Evolutionary conservation across 2,329 filamentous ascomycete species (phyloP).

Genomic region (Fusarium hainanense): DNA sequence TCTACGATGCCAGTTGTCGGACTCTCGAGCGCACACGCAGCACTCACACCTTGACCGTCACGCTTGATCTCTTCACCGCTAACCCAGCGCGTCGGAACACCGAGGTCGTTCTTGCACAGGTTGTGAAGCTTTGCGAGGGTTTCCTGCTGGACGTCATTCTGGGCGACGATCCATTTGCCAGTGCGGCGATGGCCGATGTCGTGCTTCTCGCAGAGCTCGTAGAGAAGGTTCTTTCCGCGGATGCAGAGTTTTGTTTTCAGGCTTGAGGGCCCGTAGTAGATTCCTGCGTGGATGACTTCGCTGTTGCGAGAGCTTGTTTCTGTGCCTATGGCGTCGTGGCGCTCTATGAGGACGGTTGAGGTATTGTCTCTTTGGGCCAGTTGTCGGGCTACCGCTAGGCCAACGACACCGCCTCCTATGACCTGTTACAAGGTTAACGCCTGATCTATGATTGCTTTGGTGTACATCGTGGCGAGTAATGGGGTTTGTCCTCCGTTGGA

Average conservation of each 20-base stretch:
- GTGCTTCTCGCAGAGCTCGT: slow-evolving; percentile 76
- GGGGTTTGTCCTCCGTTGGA: not conserved
- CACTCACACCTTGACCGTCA: slow-evolving; percentile 80
- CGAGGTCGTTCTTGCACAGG: slow-evolving; percentile 54
- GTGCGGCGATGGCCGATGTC: slow-evolving; percentile 77
- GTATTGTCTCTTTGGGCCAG: slow-evolving; percentile 72
- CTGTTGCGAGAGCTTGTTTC: slow-evolving; percentile 93
- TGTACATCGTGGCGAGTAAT: not conserved
- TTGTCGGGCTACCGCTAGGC: slow-evolving; percentile 80
- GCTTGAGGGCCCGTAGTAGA: slow-evolving; percentile 83
- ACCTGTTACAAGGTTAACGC: slow-evolving; percentile 53
- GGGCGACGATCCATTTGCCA: slow-evolving; percentile 96
- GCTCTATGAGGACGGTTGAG: slow-evolving; percentile 82
- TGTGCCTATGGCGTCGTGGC: slow-evolving; percentile 78
- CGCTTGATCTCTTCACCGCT: slow-evolving; percentile 67
- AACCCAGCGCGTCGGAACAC: slow-evolving; percentile 79
- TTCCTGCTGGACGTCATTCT: slow-evolving; percentile 76
- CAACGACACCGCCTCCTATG: slow-evolving; percentile 74
- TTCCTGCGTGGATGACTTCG: slow-evolving; percentile 94
- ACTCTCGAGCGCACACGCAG: slow-evolving; percentile 77
- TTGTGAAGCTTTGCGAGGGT: slow-evolving; percentile 65
- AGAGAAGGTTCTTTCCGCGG: slow-evolving; percentile 79
- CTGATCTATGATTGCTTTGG: not conserved
- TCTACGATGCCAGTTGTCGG: slow-evolving; percentile 92
- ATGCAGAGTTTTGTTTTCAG: slow-evolving; percentile 90